A percentile compares a stretch with the other conserved stretches of the same genome.
phyloP scores from a whole-genome alignment of 2,329 filamentous ascomycete genomes.

The Hortaea werneckii region DNA sequence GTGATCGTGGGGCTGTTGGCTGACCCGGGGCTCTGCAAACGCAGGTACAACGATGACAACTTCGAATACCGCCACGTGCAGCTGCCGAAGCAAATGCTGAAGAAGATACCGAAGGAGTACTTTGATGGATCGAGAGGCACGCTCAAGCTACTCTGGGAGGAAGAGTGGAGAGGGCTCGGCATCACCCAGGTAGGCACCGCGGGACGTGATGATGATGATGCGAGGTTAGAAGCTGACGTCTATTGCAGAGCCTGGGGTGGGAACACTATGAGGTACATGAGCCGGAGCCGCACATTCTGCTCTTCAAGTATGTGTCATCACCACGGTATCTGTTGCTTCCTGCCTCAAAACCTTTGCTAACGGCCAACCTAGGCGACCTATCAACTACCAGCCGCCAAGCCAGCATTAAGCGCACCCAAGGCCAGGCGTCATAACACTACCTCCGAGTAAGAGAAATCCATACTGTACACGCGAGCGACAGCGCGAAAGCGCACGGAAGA shows the following conservation, averaged over 20 bases:
- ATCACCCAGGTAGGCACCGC: constrained; percentile 72
- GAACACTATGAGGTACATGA: constrained; percentile 99
- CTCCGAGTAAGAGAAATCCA: too few species aligned
- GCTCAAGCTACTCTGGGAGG: constrained; percentile 92
- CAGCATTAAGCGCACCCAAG: background rate
- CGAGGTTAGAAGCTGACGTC: background rate
- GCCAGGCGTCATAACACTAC: too few species aligned
- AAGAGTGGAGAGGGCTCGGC: constrained; percentile 92
- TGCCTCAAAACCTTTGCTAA: background rate
- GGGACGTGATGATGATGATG: background rate
- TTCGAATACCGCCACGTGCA: constrained; percentile 98
- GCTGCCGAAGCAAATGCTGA: constrained; percentile 95
- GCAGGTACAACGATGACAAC: constrained; percentile 82
- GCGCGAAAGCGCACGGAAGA: too few species aligned
- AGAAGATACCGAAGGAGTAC: constrained; percentile 89
- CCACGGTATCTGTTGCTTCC: background rate
- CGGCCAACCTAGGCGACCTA: constrained; percentile 53
- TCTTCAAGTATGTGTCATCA: constrained; percentile 77
- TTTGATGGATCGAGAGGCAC: constrained; percentile 84
- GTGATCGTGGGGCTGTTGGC: background rate
- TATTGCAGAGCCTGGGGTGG: constrained; percentile 83
- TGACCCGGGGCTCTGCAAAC: background rate
- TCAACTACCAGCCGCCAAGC: constrained; percentile 70
- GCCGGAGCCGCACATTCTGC: constrained; percentile 92
- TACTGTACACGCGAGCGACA: too few species aligned